A percentile compares a stretch with the other conserved stretches of the same genome.
Evolutionary conservation across 257 asterid species (phyloP).

Genomic region (Fraxinus quadrangulata): DNA sequence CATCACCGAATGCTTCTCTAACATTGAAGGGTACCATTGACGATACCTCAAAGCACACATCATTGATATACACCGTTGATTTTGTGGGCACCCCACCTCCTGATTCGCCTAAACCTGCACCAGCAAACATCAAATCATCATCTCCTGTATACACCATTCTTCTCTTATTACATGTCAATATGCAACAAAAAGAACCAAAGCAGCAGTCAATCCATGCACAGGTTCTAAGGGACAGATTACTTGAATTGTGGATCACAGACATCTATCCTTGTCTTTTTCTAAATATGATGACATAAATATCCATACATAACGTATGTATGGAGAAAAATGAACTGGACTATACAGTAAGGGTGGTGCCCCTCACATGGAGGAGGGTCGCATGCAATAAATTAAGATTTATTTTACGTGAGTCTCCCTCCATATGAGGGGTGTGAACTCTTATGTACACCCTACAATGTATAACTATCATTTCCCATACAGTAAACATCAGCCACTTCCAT

Average conservation of each 20-base stretch:
- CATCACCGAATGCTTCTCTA: constrained; percentile 86
- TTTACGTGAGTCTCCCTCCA: too few relatives aligned
- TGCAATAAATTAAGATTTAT: too few relatives aligned
- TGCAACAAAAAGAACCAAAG: constrained; percentile 18
- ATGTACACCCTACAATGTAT: too few relatives aligned
- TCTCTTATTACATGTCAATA: not conserved
- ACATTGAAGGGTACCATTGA: constrained; percentile 65
- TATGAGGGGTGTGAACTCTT: too few relatives aligned
- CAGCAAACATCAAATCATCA: constrained; percentile 42
- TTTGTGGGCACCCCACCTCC: constrained; percentile 42
- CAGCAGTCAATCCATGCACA: constrained; percentile 35
- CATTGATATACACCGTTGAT: constrained; percentile 84
- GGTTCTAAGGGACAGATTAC: constrained; percentile 29
- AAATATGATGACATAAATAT: constrained; percentile 23
- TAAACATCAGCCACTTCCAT: constrained; percentile 37
- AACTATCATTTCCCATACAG: not conserved
- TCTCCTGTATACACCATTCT: constrained; percentile 22
- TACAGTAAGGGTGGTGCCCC: not conserved
- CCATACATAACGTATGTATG: constrained; percentile 18
- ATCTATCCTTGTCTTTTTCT: constrained; percentile 30
- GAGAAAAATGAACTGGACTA: not conserved
- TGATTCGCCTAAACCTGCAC: constrained; percentile 42
- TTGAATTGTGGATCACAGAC: constrained; percentile 33
- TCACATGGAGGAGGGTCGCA: too few relatives aligned
- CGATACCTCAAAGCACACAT: constrained; percentile 83